Percentiles rank a stretch among this genome's conserved stretches.
Conservation (phyloP, 2,329 filamentous ascomycete genomes). For the Fusarium sp. region DNA sequence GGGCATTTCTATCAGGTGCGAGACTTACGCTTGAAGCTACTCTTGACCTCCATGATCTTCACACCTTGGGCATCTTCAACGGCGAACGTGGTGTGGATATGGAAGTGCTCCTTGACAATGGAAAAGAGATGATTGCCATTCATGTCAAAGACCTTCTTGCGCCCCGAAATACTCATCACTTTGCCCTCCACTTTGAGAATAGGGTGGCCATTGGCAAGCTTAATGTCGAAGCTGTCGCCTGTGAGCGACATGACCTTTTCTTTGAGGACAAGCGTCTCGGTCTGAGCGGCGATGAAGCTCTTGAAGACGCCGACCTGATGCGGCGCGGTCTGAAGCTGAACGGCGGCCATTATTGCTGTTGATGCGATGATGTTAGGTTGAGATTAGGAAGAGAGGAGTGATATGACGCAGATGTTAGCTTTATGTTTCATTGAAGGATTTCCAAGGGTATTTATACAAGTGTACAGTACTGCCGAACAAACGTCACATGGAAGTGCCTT, state of each 20-base stretch:
- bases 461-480: neutral
- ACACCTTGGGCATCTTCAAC: constrained; percentile 58
- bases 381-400: neutral
- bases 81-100: constrained; percentile 63
- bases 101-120: constrained; percentile 63
- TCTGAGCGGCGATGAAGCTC: constrained; percentile 51
- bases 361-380: neutral
- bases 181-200: constrained; percentile 68
- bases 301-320: constrained; percentile 55
- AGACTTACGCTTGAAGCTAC: constrained; percentile 61
- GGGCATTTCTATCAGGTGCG: too few relatives aligned
- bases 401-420: neutral
- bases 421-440: neutral
- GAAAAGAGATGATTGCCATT: constrained; percentile 66
- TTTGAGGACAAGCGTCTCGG: constrained; percentile 65
- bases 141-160: constrained; percentile 67
- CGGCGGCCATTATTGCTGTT: constrained; percentile 15
- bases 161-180: constrained; percentile 61
- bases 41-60: constrained; percentile 67
- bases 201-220: constrained; percentile 62
- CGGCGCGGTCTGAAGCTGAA: constrained; percentile 45
- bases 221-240: constrained; percentile 73
- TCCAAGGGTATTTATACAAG: neutral
- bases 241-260: constrained; percentile 71
- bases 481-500: neutral